phyloP scores from a whole-genome alignment of 1,139 yeast species.

The Protomyces inundatus region DNA sequence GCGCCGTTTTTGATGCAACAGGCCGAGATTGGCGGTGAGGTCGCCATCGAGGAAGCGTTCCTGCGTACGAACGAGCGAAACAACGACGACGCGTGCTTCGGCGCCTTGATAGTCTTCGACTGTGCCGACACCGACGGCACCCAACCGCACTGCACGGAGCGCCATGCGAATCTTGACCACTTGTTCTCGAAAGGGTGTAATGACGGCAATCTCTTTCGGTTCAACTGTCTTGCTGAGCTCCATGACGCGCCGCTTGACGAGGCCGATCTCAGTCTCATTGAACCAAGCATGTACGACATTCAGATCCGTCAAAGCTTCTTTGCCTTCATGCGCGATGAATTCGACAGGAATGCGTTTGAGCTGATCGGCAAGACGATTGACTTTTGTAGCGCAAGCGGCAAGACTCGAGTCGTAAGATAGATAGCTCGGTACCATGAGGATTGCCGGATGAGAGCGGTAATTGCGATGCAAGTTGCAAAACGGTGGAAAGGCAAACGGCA shows the following conservation, averaged over 20 bases:
- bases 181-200: conserved; percentile 32
- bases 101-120: conserved; percentile 33
- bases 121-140: conserved; percentile 32
- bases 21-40: conserved; percentile 28
- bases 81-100: conserved; percentile 31
- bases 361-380: conserved; percentile 23
- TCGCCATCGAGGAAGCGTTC: conserved; percentile 30
- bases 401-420: conserved; percentile 31
- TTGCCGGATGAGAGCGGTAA: conserved; percentile 31
- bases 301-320: conserved; percentile 31
- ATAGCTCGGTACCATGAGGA: conserved; percentile 31
- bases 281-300: conserved; percentile 30
- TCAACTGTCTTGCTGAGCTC: conserved; percentile 14
- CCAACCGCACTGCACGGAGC: conserved; percentile 24
- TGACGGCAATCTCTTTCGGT: conserved; percentile 31
- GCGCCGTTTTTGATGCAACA: conserved; percentile 33
- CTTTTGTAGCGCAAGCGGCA: conserved; percentile 29
- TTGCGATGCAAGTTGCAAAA: conserved; percentile 31
- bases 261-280: conserved; percentile 27
- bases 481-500: conserved; percentile 29
- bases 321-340: conserved; percentile 28
- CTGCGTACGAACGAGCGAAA: conserved; percentile 31
- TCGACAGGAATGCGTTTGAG: conserved; percentile 26
- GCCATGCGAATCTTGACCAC: conserved; percentile 28
- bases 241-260: conserved; percentile 13